Evolutionary conservation across 2,329 filamentous ascomycete species (phyloP).

Genomic region (Talaromyces sp.): DNA sequence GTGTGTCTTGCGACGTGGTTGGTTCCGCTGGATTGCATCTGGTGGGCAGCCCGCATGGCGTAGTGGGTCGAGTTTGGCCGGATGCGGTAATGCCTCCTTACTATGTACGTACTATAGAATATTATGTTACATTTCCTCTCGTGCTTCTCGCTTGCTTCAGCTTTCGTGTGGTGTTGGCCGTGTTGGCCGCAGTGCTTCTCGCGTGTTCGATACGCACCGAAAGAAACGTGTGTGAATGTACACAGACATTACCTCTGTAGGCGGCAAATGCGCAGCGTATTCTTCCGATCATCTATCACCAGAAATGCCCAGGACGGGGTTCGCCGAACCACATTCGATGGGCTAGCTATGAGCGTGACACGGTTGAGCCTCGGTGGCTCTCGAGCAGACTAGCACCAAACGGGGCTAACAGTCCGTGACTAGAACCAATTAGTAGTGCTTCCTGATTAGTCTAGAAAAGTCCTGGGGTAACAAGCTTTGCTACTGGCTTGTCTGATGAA

Average conservation of each 20-base stretch:
- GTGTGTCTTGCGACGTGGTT: background rate
- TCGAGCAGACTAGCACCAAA: background rate
- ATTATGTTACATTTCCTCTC: background rate
- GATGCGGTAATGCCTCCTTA: constrained; percentile 2
- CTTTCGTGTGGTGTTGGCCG: too few relatives aligned
- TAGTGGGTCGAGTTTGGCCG: background rate
- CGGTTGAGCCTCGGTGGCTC: background rate
- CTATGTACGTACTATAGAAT: too few relatives aligned
- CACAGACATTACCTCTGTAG: background rate
- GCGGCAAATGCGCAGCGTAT: too few relatives aligned
- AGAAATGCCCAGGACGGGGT: background rate
- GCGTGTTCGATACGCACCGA: background rate
- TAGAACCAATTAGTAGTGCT: background rate
- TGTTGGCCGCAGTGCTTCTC: background rate
- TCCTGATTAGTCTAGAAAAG: too few relatives aligned
- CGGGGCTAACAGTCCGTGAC: background rate
- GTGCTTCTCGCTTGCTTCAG: too few relatives aligned
- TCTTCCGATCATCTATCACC: background rate
- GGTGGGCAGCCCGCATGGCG: background rate
- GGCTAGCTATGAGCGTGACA: background rate
- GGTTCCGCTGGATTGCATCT: background rate
- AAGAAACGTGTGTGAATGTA: background rate
- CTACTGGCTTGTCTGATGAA: background rate
- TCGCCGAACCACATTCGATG: constrained; percentile 1
- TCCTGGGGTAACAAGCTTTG: background rate